Evolutionary conservation across 768 basidiomycete genomes (phyloP), one percentile per base, ranked within the genome.

Genomic region (Rhodotorula toruloides): DNA sequence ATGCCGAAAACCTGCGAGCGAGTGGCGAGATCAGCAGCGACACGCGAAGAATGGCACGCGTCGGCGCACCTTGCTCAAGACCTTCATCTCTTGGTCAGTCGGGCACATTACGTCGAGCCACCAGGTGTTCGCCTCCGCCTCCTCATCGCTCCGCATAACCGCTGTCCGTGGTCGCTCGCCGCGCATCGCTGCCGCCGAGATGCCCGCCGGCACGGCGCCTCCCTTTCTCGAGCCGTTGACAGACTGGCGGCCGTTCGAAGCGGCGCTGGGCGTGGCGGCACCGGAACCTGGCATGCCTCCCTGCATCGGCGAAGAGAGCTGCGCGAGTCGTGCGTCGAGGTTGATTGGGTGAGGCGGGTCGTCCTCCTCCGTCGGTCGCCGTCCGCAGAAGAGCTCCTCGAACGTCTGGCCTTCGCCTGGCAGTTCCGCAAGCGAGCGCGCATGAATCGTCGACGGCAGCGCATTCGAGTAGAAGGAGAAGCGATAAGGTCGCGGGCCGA

Each of bases 391-490:
- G 29, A 99, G 79, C 53, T 96, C 90, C 71, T 90, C 89, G 73
- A 98, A 99, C 0, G 85, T 83, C 77, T 98, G 94, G 0, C 89
- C 90, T 43, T 94, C 92, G 0, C 89, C 90, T 0, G 96, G 96
- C 22, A 99, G 83, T 77, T 99, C 96, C 61, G 88, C 86, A 22
- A 99, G 79, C 68, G 88, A 92, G 25, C 92, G 84, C 0, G 96
- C 90, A 79, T 98, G 94, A 54, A 99, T 97, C 2, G 96, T 97
- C 0, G 91, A 88, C 5, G 87, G 85, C 54, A 96, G 80, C 8
- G 87, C 83, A 74, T 96, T 98, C 25, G 91, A 97, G 79, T 98
- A 99, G 80, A 98, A 99, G 0, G 96, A 97, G 79, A 98, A 99
- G 50, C 96, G 84, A 76, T 97, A 98, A 14, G 93, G 94, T 74